Conservation (phyloP, 805 yeast species). For the Wickerhamomyces hampshirensis region DNA sequence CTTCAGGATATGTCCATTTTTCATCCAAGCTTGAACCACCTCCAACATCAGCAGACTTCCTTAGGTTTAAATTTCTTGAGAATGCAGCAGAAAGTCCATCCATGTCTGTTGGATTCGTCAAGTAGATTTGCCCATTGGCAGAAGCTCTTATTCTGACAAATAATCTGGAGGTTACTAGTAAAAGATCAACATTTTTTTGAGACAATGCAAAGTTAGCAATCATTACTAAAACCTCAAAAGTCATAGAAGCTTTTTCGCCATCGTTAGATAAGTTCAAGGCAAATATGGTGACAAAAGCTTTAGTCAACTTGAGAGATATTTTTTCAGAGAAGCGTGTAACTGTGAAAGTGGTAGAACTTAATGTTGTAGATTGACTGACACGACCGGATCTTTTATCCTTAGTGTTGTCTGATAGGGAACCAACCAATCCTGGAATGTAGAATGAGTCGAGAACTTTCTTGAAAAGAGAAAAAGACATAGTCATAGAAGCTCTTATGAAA, state of each 20-base stretch:
- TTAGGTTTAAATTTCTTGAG: conserved; percentile 39
- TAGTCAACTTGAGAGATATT: conserved; percentile 15
- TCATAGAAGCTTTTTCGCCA: conserved; percentile 25
- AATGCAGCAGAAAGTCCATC: conserved; percentile 61
- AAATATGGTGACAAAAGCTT: conserved; percentile 25
- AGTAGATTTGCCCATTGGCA: conserved; percentile 38
- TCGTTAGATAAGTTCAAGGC: conserved; percentile 20
- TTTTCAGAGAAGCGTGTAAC: conserved; percentile 8
- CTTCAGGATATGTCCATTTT: conserved; percentile 62
- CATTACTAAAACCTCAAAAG: conserved; percentile 22
- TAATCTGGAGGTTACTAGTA: conserved; percentile 46
- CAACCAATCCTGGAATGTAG: conserved; percentile 20
- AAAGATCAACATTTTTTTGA: conserved; percentile 30
- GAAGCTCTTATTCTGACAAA: conserved; percentile 52
- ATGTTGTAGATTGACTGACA: conserved; percentile 16
- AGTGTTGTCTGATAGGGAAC: not conserved
- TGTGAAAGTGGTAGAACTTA: conserved; percentile 2
- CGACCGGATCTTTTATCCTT: conserved; percentile 26
- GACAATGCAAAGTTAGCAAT: conserved; percentile 34
- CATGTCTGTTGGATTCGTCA: conserved; percentile 54
- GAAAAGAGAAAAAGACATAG: conserved; percentile 9
- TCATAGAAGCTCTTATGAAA: conserved; percentile 21
- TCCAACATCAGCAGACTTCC: conserved; percentile 11
- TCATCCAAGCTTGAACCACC: conserved; percentile 23
- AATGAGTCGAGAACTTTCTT: conserved; percentile 22